Conservation (phyloP, 2,329 filamentous ascomycete genomes). For the Graphilbum sp. region DNA sequence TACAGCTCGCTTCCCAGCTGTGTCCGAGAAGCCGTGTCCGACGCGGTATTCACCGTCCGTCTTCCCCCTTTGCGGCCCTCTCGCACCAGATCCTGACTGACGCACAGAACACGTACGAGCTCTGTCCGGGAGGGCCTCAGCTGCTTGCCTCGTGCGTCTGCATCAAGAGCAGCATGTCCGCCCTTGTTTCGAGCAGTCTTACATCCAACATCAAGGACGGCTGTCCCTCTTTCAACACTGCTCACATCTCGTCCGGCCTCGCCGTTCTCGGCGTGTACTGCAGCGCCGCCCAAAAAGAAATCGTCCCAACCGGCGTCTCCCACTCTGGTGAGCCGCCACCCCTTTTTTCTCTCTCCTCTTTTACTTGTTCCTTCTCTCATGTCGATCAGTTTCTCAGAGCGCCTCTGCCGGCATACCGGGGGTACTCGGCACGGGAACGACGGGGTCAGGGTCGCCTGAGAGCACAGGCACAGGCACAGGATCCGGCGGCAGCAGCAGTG, state of each 20-base stretch:
- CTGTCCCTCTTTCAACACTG: constrained; percentile 26
- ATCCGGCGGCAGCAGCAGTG: constrained; percentile 2
- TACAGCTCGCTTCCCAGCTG: constrained; percentile 28
- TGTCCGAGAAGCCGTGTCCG: constrained; percentile 26
- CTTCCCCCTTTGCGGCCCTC: background rate
- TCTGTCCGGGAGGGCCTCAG: constrained; percentile 29
- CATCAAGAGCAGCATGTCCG: constrained; percentile 29
- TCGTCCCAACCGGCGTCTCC: background rate
- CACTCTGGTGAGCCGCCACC: background rate
- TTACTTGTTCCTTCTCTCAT: background rate
- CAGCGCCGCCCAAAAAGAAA: background rate
- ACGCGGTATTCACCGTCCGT: constrained; percentile 24
- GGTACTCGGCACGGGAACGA: background rate
- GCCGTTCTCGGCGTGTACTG: constrained; percentile 1
- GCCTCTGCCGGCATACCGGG: background rate
- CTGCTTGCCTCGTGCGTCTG: constrained; percentile 36
- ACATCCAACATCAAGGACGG: constrained; percentile 25
- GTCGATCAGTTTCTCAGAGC: constrained; percentile 13
- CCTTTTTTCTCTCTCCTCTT: background rate
- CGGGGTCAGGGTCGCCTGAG: background rate
- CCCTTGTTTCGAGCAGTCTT: constrained; percentile 24
- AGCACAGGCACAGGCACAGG: constrained; percentile 2
- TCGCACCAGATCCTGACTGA: background rate
- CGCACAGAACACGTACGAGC: constrained; percentile 18
- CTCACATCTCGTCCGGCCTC: constrained; percentile 29